Conservation (phyloP, 345 rosid genomes). For the Salix caprea region DNA sequence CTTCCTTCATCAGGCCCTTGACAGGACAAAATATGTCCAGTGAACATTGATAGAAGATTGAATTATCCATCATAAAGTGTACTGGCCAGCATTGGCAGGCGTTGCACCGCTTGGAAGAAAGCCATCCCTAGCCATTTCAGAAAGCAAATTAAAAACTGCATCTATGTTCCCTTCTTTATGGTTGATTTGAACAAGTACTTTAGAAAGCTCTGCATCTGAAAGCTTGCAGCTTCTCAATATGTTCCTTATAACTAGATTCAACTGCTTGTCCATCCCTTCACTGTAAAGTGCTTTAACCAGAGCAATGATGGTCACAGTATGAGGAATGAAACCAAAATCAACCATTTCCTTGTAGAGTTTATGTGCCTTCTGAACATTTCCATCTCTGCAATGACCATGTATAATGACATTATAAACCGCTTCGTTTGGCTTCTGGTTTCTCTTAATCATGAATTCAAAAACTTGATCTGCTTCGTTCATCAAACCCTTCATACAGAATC, state of each 20-base stretch:
- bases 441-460: conserved; percentile 63
- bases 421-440: conserved; percentile 55
- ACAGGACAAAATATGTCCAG: neutral
- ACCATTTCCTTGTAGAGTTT: conserved; percentile 65
- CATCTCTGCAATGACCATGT: conserved; percentile 75
- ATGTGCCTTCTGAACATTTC: conserved; percentile 56
- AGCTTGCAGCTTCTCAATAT: conserved; percentile 67
- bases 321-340: conserved; percentile 52
- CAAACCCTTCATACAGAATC: conserved; percentile 90
- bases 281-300: conserved; percentile 57
- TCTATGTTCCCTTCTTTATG: conserved; percentile 86
- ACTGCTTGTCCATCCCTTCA: conserved; percentile 48
- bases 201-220: conserved; percentile 69
- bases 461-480: conserved; percentile 76
- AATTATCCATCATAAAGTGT: conserved; percentile 1
- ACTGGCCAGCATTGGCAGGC: neutral
- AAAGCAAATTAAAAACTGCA: conserved; percentile 58
- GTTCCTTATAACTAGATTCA: conserved; percentile 48
- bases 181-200: conserved; percentile 69
- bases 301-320: conserved; percentile 60
- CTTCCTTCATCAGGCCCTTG: neutral
- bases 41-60: neutral
- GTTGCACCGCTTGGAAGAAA: conserved; percentile 45
- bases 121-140: conserved; percentile 89
- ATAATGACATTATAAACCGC: conserved; percentile 68